Base-by-base conservation (phyloP, 345 rosid species). In the Hypericum perforatum region DNA sequence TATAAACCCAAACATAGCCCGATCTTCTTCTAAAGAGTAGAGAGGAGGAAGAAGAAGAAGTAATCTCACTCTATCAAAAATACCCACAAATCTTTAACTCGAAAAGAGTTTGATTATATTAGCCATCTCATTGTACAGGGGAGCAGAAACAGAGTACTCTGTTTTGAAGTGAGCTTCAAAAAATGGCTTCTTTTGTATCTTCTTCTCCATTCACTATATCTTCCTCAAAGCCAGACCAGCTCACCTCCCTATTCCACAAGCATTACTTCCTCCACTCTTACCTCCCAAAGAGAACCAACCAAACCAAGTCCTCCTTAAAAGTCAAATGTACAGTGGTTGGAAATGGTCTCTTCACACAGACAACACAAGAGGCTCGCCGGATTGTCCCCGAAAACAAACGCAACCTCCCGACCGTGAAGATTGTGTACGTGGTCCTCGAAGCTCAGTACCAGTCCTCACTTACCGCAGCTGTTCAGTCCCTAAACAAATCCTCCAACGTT, bases 381-480 rank as follows among this genome's bases (percentile, higher is more conserved):
- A 71, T 92, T 2, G 90, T 92, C 11, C 95, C 96, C 5, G 82
- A 77, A 46, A 77, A 78, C 5, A 74, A 70, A 52, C 74, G 70
- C n/a, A 75, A 77, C 55, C 78, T 81, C 54, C 96, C 98, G 5
- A 69, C 76, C 0, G 98, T 92, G 36, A 92, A 88, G 52, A 61
- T 85, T 53, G 98, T 88, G 39, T 92, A 92, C 60, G 96, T 88
- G 0, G 96, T 92, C 59, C 94, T 92, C 52, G 98, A 92, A 76
- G 98, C 96, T 7, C 98, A 92, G 76, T 92, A 92, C 67, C 96
- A 92, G 47, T 81, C 96, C 2, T 85, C 96, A 9, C 86, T 92
- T 56, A 61, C 94, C 0, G 85, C 81, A 43, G 98, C 98, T 0
- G 94, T 92, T 7, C 85, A 67, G 22, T 49, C 86, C 6, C 78